Conservation (phyloP, 768 basidiomycete species). For the Tricholoma matsutake region DNA sequence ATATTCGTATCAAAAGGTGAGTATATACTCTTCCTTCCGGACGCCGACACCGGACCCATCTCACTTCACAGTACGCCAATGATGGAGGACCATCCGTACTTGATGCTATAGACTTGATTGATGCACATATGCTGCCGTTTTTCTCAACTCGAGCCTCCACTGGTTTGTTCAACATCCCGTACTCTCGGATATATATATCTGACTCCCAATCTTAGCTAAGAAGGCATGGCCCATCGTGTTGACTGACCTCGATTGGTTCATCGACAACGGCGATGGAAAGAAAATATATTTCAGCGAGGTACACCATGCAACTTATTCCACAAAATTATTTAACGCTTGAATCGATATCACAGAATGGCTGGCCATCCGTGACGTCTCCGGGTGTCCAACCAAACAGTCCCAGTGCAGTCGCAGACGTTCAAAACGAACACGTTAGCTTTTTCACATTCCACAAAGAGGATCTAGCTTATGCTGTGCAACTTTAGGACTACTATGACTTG, state of each 20-base stretch:
- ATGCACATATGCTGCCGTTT: constrained; percentile 72
- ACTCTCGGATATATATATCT: not conserved
- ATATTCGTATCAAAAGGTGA: constrained; percentile 50
- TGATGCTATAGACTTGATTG: constrained; percentile 58
- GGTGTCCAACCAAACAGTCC: constrained; percentile 66
- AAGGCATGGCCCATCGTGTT: constrained; percentile 61
- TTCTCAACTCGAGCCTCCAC: constrained; percentile 56
- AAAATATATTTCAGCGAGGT: constrained; percentile 77
- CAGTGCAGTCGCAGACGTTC: constrained; percentile 54
- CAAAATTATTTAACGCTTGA: not conserved
- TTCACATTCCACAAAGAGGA: not conserved
- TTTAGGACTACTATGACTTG: constrained; percentile 57
- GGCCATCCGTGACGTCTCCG: constrained; percentile 64
- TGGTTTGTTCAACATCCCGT: constrained; percentile 30
- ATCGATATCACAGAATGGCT: constrained; percentile 56
- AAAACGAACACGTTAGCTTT: constrained; percentile 55
- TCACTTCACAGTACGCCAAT: constrained; percentile 32
- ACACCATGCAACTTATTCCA: constrained; percentile 6
- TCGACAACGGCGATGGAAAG: constrained; percentile 59
- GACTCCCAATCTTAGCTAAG: constrained; percentile 33
- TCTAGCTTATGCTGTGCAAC: constrained; percentile 2
- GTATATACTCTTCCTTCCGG: not conserved
- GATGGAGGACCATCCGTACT: constrained; percentile 54
- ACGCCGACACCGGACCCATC: constrained; percentile 1
- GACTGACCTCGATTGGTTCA: constrained; percentile 64